Conservation (phyloP, 306 rosid species). For the Vigna hirtella region DNA sequence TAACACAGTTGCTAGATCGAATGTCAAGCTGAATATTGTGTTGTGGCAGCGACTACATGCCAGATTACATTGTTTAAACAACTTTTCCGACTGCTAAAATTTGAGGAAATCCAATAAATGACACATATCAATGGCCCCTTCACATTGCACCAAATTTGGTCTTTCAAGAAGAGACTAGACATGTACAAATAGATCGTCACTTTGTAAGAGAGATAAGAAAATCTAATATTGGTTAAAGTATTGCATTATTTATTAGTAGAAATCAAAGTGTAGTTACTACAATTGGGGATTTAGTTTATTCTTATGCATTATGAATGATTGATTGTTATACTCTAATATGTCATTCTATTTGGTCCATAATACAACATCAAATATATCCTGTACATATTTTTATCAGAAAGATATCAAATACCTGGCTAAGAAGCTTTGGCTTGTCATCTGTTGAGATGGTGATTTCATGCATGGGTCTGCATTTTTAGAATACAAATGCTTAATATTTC, state of each 20-base stretch:
- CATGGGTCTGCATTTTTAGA: slow-evolving; percentile 82
- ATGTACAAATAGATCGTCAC: not conserved
- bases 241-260: not conserved
- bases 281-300: not conserved
- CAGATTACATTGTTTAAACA: not conserved
- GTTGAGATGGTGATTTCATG: slow-evolving; percentile 98
- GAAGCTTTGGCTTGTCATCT: slow-evolving; percentile 96
- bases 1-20: not conserved
- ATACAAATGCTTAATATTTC: slow-evolving; percentile 36
- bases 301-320: not conserved
- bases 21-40: not conserved
- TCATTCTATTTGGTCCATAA: not conserved
- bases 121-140: not conserved
- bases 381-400: not conserved
- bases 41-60: not conserved
- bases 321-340: not conserved
- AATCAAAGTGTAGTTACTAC: not conserved
- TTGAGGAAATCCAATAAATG: not conserved
- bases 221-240: not conserved
- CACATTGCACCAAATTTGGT: not conserved
- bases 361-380: slow-evolving; percentile 1
- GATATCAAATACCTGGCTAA: slow-evolving; percentile 81
- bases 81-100: not conserved
- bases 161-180: not conserved
- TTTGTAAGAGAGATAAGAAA: not conserved